Conservation (phyloP, 257 asterid species). For the Salvia hispanica region DNA sequence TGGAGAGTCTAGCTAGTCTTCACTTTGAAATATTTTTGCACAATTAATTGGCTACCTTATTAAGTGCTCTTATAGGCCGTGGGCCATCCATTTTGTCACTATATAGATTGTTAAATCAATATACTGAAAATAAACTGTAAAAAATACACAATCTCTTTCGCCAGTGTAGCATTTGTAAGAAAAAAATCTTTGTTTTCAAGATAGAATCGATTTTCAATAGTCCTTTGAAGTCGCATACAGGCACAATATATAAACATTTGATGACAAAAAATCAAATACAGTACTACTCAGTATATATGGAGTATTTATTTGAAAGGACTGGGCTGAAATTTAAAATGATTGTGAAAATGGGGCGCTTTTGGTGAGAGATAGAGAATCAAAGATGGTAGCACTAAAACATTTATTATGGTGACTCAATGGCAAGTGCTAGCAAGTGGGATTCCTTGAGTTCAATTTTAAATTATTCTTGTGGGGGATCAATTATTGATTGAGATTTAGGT, state of each 20-base stretch:
- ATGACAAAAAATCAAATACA: neutral
- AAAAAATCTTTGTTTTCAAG: too few species aligned
- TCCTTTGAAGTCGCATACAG: neutral
- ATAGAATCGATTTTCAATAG: too few species aligned
- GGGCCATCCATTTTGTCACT: neutral
- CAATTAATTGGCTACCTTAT: constrained; percentile 28
- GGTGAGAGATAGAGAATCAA: constrained; percentile 30
- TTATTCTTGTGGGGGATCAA: neutral
- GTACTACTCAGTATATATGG: neutral
- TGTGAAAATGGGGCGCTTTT: neutral
- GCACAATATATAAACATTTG: neutral
- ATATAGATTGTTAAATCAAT: too few species aligned
- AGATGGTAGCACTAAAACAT: constrained; percentile 25
- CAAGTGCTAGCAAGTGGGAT: constrained; percentile 36
- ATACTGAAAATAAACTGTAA: too few species aligned
- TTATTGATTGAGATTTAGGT: constrained; percentile 26
- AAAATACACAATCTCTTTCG: too few species aligned
- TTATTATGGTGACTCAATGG: constrained; percentile 28
- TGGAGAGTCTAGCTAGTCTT: constrained; percentile 15
- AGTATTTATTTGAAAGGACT: neutral
- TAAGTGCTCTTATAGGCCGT: constrained; percentile 16
- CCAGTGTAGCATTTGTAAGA: too few species aligned
- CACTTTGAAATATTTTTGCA: constrained; percentile 27
- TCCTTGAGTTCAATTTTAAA: neutral
- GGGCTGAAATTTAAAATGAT: neutral